Evolutionary conservation across 495 filamentous ascomycete species (phyloP).

Genomic region (Oleoguttula mirabilis): DNA sequence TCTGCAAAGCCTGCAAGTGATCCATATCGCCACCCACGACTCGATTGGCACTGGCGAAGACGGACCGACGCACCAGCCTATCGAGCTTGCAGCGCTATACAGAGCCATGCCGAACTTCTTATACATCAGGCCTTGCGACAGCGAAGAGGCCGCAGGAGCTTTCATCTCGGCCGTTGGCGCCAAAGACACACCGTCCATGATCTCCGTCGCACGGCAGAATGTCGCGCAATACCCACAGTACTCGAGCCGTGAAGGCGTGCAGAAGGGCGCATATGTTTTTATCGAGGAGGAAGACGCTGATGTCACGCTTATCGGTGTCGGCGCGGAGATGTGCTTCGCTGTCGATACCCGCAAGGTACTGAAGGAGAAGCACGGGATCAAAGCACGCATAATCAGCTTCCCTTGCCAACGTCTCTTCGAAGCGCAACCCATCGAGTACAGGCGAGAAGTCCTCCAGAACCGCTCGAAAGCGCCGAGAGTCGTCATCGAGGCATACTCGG

Average conservation of each 20-base stretch:
- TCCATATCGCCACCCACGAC: constrained; percentile 52
- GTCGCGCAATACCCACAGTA: constrained; percentile 32
- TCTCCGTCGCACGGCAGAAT: constrained; percentile 38
- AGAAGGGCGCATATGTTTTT: constrained; percentile 38
- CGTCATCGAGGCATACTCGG: constrained; percentile 43
- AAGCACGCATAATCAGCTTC: constrained; percentile 42
- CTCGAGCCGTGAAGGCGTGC: constrained; percentile 34
- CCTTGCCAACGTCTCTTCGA: constrained; percentile 45
- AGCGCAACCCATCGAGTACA: constrained; percentile 39
- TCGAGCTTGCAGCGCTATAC: constrained; percentile 45
- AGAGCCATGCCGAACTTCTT: constrained; percentile 49
- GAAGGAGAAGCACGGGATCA: constrained; percentile 28
- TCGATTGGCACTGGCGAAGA: constrained; percentile 48
- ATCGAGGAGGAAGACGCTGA: constrained; percentile 32
- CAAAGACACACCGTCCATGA: constrained; percentile 36
- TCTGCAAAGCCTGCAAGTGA: constrained; percentile 42
- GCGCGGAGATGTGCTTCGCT: constrained; percentile 38
- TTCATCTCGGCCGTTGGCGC: constrained; percentile 38
- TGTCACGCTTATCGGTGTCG: constrained; percentile 40
- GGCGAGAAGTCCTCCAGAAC: constrained; percentile 29
- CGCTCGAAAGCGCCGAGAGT: constrained; percentile 40
- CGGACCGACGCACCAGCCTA: constrained; percentile 50
- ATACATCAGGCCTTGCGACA: constrained; percentile 46
- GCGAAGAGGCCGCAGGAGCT: constrained; percentile 45
- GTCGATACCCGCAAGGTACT: constrained; percentile 29